Percentiles rank a stretch among this genome's conserved stretches.
phyloP scores from a whole-genome alignment of 2,329 filamentous ascomycete genomes.

The Westerdykella ornata region DNA sequence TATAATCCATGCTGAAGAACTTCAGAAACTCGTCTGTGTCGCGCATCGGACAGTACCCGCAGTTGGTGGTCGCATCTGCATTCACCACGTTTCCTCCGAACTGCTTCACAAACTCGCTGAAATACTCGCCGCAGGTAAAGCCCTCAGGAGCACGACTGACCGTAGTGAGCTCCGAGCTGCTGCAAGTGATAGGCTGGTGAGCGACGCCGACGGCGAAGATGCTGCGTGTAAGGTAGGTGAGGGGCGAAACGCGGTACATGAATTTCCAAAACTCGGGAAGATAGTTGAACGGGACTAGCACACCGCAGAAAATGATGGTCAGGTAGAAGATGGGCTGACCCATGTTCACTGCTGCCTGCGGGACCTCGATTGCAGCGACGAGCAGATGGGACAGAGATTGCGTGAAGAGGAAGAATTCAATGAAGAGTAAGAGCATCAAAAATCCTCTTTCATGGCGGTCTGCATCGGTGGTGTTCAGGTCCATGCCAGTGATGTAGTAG shows the following conservation, averaged over 20 bases:
- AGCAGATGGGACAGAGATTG: conserved; percentile 51
- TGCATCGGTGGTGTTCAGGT: conserved; percentile 4
- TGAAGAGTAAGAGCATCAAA: conserved; percentile 55
- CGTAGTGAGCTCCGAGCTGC: conserved; percentile 49
- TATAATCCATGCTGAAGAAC: conserved; percentile 35
- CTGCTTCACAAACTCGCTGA: conserved; percentile 33
- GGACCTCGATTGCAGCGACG: conserved; percentile 15
- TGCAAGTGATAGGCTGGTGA: conserved; percentile 57
- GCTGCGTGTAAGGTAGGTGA: conserved; percentile 72
- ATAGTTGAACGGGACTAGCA: conserved; percentile 56
- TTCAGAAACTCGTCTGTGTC: conserved; percentile 42
- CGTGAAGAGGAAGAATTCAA: conserved; percentile 63
- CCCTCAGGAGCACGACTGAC: conserved; percentile 13
- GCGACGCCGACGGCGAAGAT: conserved; percentile 58
- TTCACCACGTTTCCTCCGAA: conserved; percentile 38
- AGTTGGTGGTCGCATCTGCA: conserved; percentile 37
- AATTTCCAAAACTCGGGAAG: conserved; percentile 73
- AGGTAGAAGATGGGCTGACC: conserved; percentile 44
- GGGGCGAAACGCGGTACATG: conserved; percentile 71
- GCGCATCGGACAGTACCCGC: conserved; percentile 42
- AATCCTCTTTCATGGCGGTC: conserved; percentile 47
- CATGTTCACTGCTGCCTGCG: conserved; percentile 48
- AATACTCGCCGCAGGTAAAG: conserved; percentile 37
- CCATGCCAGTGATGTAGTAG: conserved; percentile 51
- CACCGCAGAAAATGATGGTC: conserved; percentile 34